Evolutionary conservation across 345 rosid species (phyloP).

Genomic region (Linum usitatissimum): DNA sequence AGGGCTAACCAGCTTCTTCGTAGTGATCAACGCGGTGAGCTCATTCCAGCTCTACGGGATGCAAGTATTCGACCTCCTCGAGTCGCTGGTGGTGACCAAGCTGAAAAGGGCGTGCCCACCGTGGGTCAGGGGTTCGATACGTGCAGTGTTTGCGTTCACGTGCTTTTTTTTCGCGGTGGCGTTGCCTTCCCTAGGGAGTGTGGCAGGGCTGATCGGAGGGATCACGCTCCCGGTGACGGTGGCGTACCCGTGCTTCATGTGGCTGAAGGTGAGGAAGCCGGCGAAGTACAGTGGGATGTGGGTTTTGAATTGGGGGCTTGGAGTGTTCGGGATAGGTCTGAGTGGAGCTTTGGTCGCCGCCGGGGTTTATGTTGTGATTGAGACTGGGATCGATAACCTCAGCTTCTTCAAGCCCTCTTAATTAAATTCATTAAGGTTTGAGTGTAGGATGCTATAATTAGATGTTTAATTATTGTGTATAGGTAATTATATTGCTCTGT

Average conservation of each 20-base stretch:
- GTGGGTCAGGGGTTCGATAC: constrained; percentile 32
- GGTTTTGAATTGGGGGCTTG: constrained; percentile 47
- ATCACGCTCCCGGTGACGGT: background rate
- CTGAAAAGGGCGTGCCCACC: constrained; percentile 34
- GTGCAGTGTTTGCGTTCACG: background rate
- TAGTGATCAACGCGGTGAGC: constrained; percentile 40
- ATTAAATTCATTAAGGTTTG: background rate
- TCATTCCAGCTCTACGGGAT: constrained; percentile 60
- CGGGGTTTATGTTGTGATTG: constrained; percentile 31
- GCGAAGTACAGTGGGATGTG: constrained; percentile 27
- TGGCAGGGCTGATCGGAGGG: background rate
- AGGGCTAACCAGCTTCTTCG: constrained; percentile 37
- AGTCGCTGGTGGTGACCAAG: constrained; percentile 30
- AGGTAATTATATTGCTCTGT: too few relatives aligned
- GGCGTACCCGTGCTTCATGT: background rate
- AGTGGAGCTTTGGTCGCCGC: constrained; percentile 37
- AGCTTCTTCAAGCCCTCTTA: constrained; percentile 51
- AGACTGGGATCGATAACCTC: constrained; percentile 32
- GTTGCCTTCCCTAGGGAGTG: background rate
- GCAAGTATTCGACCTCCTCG: constrained; percentile 50
- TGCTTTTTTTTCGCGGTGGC: background rate
- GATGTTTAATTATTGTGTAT: too few relatives aligned
- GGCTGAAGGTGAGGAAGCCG: background rate
- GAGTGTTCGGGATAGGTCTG: constrained; percentile 37
- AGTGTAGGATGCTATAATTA: too few relatives aligned